A percentile compares a stretch with the other conserved stretches of the same genome.
Conservation (phyloP, 164 flowering plant species). For the Santalum album region DNA sequence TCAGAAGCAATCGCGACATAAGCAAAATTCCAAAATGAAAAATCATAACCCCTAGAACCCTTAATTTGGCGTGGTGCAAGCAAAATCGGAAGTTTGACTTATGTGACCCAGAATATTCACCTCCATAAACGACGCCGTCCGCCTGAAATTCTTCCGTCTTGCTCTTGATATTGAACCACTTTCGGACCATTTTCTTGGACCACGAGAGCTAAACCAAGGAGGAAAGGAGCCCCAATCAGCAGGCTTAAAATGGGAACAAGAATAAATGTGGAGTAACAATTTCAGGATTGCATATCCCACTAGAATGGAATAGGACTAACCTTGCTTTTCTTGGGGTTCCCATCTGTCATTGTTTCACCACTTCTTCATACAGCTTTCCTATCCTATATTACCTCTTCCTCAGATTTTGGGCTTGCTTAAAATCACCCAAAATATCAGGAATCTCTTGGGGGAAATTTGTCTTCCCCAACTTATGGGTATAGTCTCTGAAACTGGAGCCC, state of each 20-base stretch:
- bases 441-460: slow-evolving; percentile 4
- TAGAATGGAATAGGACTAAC: slow-evolving; percentile 20
- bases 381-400: slow-evolving; percentile 3
- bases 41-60: background rate
- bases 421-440: slow-evolving; percentile 9
- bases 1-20: too few relatives aligned
- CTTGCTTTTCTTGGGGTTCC: slow-evolving; percentile 82
- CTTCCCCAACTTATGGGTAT: slow-evolving; percentile 1
- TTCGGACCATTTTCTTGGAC: slow-evolving; percentile 75
- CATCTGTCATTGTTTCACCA: slow-evolving; percentile 82
- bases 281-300: background rate
- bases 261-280: background rate
- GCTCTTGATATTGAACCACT: slow-evolving; percentile 82
- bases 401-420: slow-evolving; percentile 8
- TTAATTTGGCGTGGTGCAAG: background rate
- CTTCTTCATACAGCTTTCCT: slow-evolving; percentile 48
- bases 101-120: slow-evolving; percentile 16
- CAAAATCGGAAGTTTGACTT: background rate
- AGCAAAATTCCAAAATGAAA: too few relatives aligned
- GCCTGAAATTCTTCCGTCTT: slow-evolving; percentile 68
- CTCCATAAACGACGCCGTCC: slow-evolving; percentile 51
- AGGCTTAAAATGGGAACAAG: background rate
- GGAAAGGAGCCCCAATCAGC: slow-evolving; percentile 11
- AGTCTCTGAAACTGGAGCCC: too few relatives aligned
- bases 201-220: slow-evolving; percentile 61